Evolutionary conservation across 257 asterid species (phyloP).

Genomic region (Petunia secreta): DNA sequence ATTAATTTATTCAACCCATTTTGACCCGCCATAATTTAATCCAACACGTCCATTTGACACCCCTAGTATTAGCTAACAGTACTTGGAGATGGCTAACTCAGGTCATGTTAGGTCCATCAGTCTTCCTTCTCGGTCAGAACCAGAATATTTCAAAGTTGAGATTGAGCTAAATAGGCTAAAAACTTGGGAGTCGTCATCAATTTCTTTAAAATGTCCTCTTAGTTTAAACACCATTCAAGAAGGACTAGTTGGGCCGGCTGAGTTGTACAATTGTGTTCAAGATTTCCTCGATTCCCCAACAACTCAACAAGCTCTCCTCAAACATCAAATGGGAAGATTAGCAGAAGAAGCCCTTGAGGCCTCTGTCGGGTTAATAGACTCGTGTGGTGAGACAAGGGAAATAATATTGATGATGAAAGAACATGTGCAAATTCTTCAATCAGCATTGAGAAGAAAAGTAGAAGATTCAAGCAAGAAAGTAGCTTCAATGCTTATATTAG

Average conservation of each 20-base stretch:
- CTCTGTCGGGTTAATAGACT: slow-evolving; percentile 47
- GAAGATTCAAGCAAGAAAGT: slow-evolving; percentile 36
- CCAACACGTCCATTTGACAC: too few relatives aligned
- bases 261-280: slow-evolving; percentile 47
- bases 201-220: neutral
- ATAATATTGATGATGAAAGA: slow-evolving; percentile 49
- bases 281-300: slow-evolving; percentile 36
- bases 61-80: neutral
- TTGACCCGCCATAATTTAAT: too few relatives aligned
- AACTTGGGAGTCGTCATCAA: slow-evolving; percentile 28
- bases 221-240: slow-evolving; percentile 42
- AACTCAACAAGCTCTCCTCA: slow-evolving; percentile 25
- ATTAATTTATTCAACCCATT: too few relatives aligned
- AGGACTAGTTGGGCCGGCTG: slow-evolving; percentile 43
- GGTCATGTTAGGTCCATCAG: slow-evolving; percentile 56
- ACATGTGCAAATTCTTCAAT: slow-evolving; percentile 50
- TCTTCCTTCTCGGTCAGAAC: slow-evolving; percentile 54
- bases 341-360: slow-evolving; percentile 38
- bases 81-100: slow-evolving; percentile 48
- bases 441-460: slow-evolving; percentile 57
- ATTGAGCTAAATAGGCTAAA: slow-evolving; percentile 33
- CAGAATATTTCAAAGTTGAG: slow-evolving; percentile 37
- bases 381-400: slow-evolving; percentile 45
- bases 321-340: slow-evolving; percentile 28
- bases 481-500: neutral